Evolutionary conservation across 805 yeast species (phyloP), one percentile per base, ranked within the genome.

Genomic region (Lipomyces yamanashiensis): DNA sequence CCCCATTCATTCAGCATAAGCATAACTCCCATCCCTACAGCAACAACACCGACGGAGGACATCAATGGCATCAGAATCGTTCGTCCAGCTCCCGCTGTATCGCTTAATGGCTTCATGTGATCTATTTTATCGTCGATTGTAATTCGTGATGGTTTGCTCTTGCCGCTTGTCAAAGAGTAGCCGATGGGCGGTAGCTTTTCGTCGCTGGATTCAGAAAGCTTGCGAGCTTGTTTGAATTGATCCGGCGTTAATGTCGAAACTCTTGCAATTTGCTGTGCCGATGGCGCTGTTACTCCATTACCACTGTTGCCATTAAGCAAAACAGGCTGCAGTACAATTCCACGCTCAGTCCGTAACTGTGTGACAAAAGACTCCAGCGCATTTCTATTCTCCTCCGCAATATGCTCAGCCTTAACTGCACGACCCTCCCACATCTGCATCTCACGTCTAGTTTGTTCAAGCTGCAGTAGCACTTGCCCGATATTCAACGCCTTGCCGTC

Each of bases 21-120:
- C 67, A 66, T 66, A 43, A 63, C 33, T 6, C 66, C 63, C 36
- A 66, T 45, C 34, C 69, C 69, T 1, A 66, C 59, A n/a, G 56
- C 58, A 8, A 61, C 67, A 48, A 66, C 56, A 10, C 60, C 64
- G 21, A 60, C 60, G 10, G 67, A 64, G n/a, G 68, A 53, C 53
- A 58, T n/a, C 15, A 63, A 19, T 41, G 69, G 65, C 17, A 61
- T 57, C 17, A 59, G 12, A 19, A 57, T 17, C 37, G 48, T 23
- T n/a, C 37, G n/a, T 36, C 33, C 23, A 8, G 28, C 45, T 12
- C 28, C 15, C n/a, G 60, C 44, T 19, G 28, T 5, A 28, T 28
- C 28, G 28, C 28, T 28, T 28, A 28, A 5, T 28, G 28, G 28
- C 28, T 28, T 28, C 28, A 28, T 28, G 28, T 28, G 2, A 28